Evolutionary conservation across 805 yeast genomes (phyloP).

Genomic region (Candida nemodendra): DNA sequence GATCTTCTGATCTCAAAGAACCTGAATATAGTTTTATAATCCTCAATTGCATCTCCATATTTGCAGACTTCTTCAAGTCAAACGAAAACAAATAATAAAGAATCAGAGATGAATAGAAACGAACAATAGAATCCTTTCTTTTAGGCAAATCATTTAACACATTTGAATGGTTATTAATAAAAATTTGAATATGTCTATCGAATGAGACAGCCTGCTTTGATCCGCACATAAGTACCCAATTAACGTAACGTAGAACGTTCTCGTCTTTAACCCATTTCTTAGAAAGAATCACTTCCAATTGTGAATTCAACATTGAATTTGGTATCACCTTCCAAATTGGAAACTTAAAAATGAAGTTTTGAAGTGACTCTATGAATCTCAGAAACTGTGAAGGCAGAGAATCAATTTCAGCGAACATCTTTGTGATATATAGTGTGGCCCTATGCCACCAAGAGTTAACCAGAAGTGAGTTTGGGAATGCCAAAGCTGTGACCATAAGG

Average conservation of each 20-base stretch:
- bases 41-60: conserved; percentile 44
- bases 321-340: conserved; percentile 44
- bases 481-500: conserved; percentile 5
- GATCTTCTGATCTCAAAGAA: conserved; percentile 57
- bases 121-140: conserved; percentile 21
- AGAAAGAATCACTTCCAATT: conserved; percentile 58
- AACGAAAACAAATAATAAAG: conserved; percentile 49
- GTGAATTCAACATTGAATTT: conserved; percentile 52
- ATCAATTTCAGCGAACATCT: conserved; percentile 52
- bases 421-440: conserved; percentile 59
- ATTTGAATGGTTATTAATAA: conserved; percentile 51
- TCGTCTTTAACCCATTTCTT: conserved; percentile 44
- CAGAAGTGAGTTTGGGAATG: conserved; percentile 25
- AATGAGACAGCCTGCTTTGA: conserved; percentile 38
- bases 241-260: conserved; percentile 45
- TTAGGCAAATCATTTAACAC: conserved; percentile 32
- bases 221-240: conserved; percentile 38
- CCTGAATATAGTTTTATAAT: conserved; percentile 63
- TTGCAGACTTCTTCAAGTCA: conserved; percentile 48
- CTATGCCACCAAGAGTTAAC: conserved; percentile 54
- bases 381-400: conserved; percentile 30
- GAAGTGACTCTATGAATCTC: conserved; percentile 33
- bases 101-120: conserved; percentile 45
- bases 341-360: conserved; percentile 28
- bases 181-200: conserved; percentile 59